phyloP scores from a whole-genome alignment of 495 filamentous ascomycete genomes.

The Umbilicaria muhlenbergii region DNA sequence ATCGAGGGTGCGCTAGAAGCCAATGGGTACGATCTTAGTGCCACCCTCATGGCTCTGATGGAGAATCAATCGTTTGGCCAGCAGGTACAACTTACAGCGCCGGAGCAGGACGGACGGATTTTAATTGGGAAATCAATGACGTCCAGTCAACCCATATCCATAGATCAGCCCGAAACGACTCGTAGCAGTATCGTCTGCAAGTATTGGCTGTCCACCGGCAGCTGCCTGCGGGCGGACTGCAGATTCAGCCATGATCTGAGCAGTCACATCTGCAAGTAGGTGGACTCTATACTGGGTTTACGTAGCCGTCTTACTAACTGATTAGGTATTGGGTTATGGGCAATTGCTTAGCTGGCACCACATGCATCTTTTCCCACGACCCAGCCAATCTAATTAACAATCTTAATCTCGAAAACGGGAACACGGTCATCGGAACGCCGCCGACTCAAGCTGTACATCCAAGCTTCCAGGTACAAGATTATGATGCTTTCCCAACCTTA shows the following conservation, averaged over 20 bases:
- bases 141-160: slow-evolving; percentile 56
- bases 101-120: slow-evolving; percentile 30
- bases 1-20: slow-evolving; percentile 76
- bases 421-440: slow-evolving; percentile 26
- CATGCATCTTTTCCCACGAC: slow-evolving; percentile 96
- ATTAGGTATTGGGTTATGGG: slow-evolving; percentile 89
- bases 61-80: slow-evolving; percentile 27
- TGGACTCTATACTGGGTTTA: slow-evolving; percentile 11
- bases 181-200: slow-evolving; percentile 78
- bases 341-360: slow-evolving; percentile 85
- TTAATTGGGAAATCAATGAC: slow-evolving; percentile 87
- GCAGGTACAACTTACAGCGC: slow-evolving; percentile 10
- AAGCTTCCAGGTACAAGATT: slow-evolving; percentile 73
- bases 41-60: slow-evolving; percentile 77
- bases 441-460: slow-evolving; percentile 35
- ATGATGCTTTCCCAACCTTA: slow-evolving; percentile 76
- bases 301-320: slow-evolving; percentile 8
- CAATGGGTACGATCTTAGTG: slow-evolving; percentile 83
- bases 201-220: slow-evolving; percentile 83
- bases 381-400: slow-evolving; percentile 63
- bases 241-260: slow-evolving; percentile 94
- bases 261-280: slow-evolving; percentile 95
- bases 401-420: slow-evolving; percentile 46
- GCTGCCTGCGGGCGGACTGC: slow-evolving; percentile 89
- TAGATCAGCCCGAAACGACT: slow-evolving; percentile 47